These are phyloP conservation scores for Carallia brachiata DNA, from an alignment of 345 rosid genomes.

Conservation along the genomic window DNA sequence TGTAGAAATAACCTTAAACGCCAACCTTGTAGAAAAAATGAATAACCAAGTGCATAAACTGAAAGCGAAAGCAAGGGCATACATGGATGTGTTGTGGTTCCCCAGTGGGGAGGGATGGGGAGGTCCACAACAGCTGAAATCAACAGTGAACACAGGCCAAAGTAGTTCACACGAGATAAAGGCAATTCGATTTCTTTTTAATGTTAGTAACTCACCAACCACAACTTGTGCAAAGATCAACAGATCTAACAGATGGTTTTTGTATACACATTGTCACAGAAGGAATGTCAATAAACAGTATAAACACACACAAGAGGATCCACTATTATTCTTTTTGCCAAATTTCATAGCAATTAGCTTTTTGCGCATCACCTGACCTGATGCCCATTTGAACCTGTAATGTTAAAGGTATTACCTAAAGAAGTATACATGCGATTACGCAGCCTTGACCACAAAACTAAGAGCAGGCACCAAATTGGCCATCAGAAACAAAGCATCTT, in stretches of 20 bases:
- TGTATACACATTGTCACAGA: no score
- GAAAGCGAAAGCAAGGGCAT: background rate
- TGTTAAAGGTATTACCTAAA: background rate
- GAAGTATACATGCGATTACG: background rate
- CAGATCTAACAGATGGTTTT: background rate
- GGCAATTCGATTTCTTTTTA: background rate
- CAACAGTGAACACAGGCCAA: background rate
- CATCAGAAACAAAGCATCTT: background rate
- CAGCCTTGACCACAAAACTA: slow-evolving; percentile 1
- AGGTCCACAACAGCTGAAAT: background rate
- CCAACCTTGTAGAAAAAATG: slow-evolving; percentile 3
- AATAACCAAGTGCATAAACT: background rate
- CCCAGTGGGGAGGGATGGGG: background rate
- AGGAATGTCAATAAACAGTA: no score
- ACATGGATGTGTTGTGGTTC: background rate
- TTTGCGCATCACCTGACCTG: slow-evolving; percentile 1
- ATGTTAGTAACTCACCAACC: background rate
- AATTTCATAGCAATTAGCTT: no score
- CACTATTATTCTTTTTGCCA: no score
- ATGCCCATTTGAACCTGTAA: background rate
- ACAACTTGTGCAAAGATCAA: background rate
- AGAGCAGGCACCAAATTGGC: background rate
- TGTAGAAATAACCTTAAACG: slow-evolving; percentile 4
- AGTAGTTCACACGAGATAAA: background rate
- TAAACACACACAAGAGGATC: no score